phyloP scores from a whole-genome alignment of 164 flowering plant genomes.

The Warburgia ugandensis region DNA sequence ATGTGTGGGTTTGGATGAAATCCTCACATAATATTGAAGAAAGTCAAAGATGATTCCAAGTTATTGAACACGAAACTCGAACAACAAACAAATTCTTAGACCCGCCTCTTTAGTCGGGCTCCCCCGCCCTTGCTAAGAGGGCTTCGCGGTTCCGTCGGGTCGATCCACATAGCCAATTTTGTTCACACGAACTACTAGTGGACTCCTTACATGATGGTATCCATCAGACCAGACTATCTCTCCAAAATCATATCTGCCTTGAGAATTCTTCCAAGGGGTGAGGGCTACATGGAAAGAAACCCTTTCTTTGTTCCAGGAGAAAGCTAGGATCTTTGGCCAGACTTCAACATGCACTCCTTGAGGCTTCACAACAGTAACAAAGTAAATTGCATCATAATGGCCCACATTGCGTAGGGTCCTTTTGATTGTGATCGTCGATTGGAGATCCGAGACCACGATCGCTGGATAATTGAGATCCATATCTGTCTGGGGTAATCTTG shows the following conservation, averaged over 20 bases:
- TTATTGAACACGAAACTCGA: no score
- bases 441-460: conserved; percentile 42
- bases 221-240: conserved; percentile 60
- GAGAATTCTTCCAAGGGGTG: conserved; percentile 37
- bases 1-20: no score
- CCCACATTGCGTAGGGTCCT: conserved; percentile 55
- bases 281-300: conserved; percentile 46
- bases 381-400: conserved; percentile 25
- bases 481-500: conserved; percentile 37
- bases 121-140: no score
- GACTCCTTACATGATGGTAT: conserved; percentile 46
- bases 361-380: conserved; percentile 29
- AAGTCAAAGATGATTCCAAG: no score
- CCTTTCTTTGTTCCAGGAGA: conserved; percentile 25
- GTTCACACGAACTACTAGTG: conserved; percentile 45
- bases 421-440: conserved; percentile 29
- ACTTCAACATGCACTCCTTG: conserved; percentile 48
- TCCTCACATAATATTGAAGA: no score
- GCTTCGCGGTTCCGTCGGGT: no score
- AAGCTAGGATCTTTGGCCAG: conserved; percentile 46
- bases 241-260: conserved; percentile 60
- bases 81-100: no score
- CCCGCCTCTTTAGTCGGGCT: no score
- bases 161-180: no score
- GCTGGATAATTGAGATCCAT: conserved; percentile 67